Base-by-base conservation (phyloP, 306 rosid genomes). In the Ormosia emarginata region DNA sequence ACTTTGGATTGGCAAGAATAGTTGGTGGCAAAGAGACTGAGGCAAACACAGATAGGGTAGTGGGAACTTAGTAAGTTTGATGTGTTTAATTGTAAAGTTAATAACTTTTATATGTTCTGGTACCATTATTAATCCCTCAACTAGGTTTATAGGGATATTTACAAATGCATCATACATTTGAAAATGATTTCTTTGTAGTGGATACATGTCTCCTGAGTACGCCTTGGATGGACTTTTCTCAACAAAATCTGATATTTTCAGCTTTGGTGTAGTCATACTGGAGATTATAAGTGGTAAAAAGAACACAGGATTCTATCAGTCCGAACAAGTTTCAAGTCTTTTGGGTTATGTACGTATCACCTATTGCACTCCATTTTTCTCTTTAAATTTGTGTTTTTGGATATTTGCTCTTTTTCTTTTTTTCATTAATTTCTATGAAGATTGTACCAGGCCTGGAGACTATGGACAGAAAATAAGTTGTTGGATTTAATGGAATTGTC, bases 221-320 rank as follows among this genome's bases (percentile, higher is more conserved):
- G 85, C 85, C 10, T 30, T 81, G 14, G 77, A 83, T 0, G 89
- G 88, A 44, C 9, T 55, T 24, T 88, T 88, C 79, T 88, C 89
- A 2, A 66, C 81, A n/a, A 88, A 88, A 52, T 85, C 83, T 4
- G 89, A 86, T 12, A 84, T 83, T 3, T 86, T 78, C 37, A 86
- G 91, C 53, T 88, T 86, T 15, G 91, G 91, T 1, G 83, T 86
- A 5, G 86, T 88, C 40, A 40, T 88, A 6, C 83, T 88, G 5
- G 88, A 88, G 55, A 86, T 86, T 55, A 69, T 88, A 5, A 68
- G 88, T 2, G 91, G 88, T 1, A 88, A 63, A 78, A 78, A 33
- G 79, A 83, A 83, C 43, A 79, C 85, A 0, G 81, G 85, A 69
- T 81, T 83, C 15, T 67, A 66, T 34, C 80, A 78, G 5, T 72